These are phyloP conservation scores for Metroxylon sagu DNA, from an alignment of 176 grass and related monocot genomes.

Conservation along the genomic window DNA sequence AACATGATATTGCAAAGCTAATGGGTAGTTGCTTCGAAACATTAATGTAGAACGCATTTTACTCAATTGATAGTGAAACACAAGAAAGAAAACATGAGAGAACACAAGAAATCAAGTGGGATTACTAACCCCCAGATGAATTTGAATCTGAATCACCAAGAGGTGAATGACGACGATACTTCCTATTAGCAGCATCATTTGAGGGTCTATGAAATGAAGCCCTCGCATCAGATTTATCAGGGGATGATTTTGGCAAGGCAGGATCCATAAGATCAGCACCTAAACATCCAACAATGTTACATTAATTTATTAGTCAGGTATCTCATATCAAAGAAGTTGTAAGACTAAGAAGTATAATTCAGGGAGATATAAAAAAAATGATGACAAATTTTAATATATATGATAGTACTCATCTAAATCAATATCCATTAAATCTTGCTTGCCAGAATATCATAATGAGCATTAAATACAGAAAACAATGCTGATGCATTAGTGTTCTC, in stretches of 20 bases:
- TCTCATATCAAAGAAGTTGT: no score
- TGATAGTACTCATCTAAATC: no score
- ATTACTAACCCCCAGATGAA: constrained; percentile 10
- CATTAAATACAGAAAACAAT: no score
- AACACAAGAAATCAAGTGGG: not conserved
- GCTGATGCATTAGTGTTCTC: no score
- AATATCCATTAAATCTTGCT: no score
- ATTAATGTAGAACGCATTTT: not conserved
- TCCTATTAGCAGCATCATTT: constrained; percentile 17
- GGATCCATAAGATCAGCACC: constrained; percentile 18
- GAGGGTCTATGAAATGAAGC: constrained; percentile 14
- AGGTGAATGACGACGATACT: constrained; percentile 19
- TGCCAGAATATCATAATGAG: no score
- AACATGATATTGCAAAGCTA: no score
- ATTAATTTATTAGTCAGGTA: no score
- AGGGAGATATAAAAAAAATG: no score
- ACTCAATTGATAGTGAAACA: not conserved
- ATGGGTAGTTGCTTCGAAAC: no score
- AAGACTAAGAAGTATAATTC: no score
- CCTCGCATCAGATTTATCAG: constrained; percentile 9
- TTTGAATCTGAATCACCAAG: constrained; percentile 8
- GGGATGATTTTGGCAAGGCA: not conserved
- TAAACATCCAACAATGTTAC: not conserved
- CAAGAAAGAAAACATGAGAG: not conserved
- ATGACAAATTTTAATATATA: no score